Evolutionary conservation across 768 basidiomycete genomes (phyloP).

Genomic region (Tylopilus vinaceipallidus): DNA sequence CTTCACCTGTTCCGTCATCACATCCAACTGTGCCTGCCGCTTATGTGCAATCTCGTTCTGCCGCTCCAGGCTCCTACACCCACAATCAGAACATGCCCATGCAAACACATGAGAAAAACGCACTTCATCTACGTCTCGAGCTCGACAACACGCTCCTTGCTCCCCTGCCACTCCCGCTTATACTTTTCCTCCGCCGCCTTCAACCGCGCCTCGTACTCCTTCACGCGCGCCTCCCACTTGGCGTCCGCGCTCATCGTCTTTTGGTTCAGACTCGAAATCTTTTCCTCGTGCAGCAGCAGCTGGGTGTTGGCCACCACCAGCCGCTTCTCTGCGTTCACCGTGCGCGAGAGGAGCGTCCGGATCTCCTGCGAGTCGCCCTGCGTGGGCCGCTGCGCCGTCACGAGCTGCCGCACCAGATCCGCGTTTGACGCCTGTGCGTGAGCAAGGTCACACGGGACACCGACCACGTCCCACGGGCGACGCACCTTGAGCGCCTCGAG

Average conservation of each 20-base stretch:
- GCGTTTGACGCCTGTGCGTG: slow-evolving; percentile 66
- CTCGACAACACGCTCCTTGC: slow-evolving; percentile 80
- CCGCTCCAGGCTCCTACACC: slow-evolving; percentile 69
- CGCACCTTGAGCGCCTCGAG: slow-evolving; percentile 79
- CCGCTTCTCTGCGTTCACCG: slow-evolving; percentile 84
- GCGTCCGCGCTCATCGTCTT: slow-evolving; percentile 70
- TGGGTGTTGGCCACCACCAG: slow-evolving; percentile 84
- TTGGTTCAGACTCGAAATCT: slow-evolving; percentile 69
- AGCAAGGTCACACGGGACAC: too few relatives aligned
- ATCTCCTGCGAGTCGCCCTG: slow-evolving; percentile 67
- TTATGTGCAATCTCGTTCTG: slow-evolving; percentile 80
- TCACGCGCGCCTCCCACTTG: slow-evolving; percentile 95
- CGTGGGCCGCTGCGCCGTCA: slow-evolving; percentile 56
- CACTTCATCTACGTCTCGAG: slow-evolving; percentile 73
- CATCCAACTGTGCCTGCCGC: slow-evolving; percentile 44
- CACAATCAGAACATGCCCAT: neutral
- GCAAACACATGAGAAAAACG: slow-evolving; percentile 39
- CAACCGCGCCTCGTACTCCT: slow-evolving; percentile 82
- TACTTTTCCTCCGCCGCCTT: slow-evolving; percentile 87
- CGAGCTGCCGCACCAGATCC: slow-evolving; percentile 72
- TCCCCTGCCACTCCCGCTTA: slow-evolving; percentile 91
- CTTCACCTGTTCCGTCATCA: slow-evolving; percentile 31
- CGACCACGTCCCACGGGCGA: too few relatives aligned
- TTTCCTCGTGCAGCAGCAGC: slow-evolving; percentile 79
- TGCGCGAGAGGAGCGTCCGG: slow-evolving; percentile 66